These are phyloP conservation scores for Kuraishia floccosa DNA, from an alignment of 805 yeast species.

Conservation along the genomic window DNA sequence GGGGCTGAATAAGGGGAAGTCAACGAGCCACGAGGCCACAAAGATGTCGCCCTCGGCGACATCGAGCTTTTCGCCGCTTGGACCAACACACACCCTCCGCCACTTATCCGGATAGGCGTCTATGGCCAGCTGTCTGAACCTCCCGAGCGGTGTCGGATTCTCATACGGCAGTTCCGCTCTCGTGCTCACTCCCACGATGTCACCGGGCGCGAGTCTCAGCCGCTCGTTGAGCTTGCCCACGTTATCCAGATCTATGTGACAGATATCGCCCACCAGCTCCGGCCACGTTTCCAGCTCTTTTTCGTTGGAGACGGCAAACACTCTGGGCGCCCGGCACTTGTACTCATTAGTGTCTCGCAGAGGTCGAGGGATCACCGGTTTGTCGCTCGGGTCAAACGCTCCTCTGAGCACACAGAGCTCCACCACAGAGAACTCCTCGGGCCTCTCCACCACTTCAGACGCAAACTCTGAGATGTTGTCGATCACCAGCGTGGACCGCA, in stretches of 20 bases:
- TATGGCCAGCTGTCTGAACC: constrained; percentile 66
- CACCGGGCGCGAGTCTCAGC: constrained; percentile 49
- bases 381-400: constrained; percentile 24
- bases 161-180: constrained; percentile 65
- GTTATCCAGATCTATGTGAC: constrained; percentile 16
- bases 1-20: constrained; percentile 89
- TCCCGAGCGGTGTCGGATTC: constrained; percentile 92
- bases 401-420: constrained; percentile 61
- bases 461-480: constrained; percentile 29
- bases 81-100: constrained; percentile 24
- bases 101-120: constrained; percentile 37
- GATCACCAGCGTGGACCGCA: constrained; percentile 51
- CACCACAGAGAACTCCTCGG: constrained; percentile 46
- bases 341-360: constrained; percentile 30
- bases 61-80: constrained; percentile 7
- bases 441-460: constrained; percentile 18
- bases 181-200: constrained; percentile 69
- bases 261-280: constrained; percentile 15
- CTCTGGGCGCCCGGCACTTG: constrained; percentile 44
- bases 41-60: constrained; percentile 24
- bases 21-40: constrained; percentile 78
- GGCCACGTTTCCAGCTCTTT: constrained; percentile 41
- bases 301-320: constrained; percentile 34
- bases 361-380: constrained; percentile 15
- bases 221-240: constrained; percentile 16